These are phyloP conservation scores for Phyllostachys edulis DNA, from an alignment of 176 grass and related monocot genomes.

Conservation along the genomic window DNA sequence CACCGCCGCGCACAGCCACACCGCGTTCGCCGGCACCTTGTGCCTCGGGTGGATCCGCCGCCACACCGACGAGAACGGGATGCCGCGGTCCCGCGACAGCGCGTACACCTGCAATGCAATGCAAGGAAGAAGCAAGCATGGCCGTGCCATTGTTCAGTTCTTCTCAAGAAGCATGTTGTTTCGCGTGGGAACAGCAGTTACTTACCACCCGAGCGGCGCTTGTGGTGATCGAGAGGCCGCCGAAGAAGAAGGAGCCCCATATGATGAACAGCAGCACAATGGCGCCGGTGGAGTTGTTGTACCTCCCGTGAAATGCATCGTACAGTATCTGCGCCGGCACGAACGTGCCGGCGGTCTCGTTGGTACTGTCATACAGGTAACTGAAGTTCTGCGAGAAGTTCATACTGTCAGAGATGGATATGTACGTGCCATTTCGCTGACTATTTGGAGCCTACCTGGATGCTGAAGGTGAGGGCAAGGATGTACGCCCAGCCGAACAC, in stretches of 20 bases:
- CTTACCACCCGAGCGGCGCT: constrained; percentile 89
- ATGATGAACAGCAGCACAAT: constrained; percentile 81
- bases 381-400: constrained; percentile 47
- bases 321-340: constrained; percentile 91
- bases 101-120: constrained; percentile 56
- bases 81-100: constrained; percentile 74
- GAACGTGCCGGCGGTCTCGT: constrained; percentile 85
- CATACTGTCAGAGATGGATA: neutral
- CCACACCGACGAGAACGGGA: constrained; percentile 81
- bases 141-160: neutral
- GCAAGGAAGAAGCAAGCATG: neutral
- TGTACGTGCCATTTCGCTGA: neutral
- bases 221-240: constrained; percentile 95
- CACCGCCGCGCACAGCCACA: constrained; percentile 83
- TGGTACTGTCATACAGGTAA: constrained; percentile 60
- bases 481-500: constrained; percentile 98
- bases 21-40: constrained; percentile 82
- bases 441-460: constrained; percentile 41
- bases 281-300: constrained; percentile 62
- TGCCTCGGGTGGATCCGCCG: constrained; percentile 77
- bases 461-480: constrained; percentile 97
- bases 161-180: neutral
- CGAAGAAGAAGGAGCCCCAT: constrained; percentile 99
- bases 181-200: neutral
- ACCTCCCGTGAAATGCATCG: constrained; percentile 93